phyloP scores from a whole-genome alignment of 1,284 basidiomycete genomes.

The Binderoboletus segoi region DNA sequence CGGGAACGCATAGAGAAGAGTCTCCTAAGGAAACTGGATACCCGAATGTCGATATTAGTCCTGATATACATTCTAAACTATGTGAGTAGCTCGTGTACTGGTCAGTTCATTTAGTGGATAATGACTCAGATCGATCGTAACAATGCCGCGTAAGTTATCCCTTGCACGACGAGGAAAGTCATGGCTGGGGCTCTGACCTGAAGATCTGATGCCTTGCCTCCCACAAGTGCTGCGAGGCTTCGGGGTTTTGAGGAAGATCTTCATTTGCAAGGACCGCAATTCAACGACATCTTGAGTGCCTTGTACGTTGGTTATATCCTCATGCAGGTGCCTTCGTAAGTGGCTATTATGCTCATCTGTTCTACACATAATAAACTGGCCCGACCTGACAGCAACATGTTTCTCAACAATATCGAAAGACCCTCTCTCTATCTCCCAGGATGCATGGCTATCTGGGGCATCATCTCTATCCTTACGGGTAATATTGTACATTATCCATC shows the following conservation, averaged over 20 bases:
- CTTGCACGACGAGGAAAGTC: background rate
- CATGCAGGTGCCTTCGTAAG: constrained; percentile 59
- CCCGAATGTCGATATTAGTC: constrained; percentile 53
- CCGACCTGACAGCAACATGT: constrained; percentile 59
- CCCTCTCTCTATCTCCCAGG: constrained; percentile 76
- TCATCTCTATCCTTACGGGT: constrained; percentile 65
- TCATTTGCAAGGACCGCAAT: constrained; percentile 50
- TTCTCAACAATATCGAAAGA: constrained; percentile 68
- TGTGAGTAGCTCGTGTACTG: constrained; percentile 36
- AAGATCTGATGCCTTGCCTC: constrained; percentile 2
- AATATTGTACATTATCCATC: constrained; percentile 13
- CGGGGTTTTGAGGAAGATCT: constrained; percentile 35
- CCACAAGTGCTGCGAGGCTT: constrained; percentile 30
- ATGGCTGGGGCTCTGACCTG: background rate
- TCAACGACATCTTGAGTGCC: constrained; percentile 71
- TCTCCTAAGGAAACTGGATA: constrained; percentile 41
- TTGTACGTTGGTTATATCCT: constrained; percentile 72
- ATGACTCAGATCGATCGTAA: constrained; percentile 63
- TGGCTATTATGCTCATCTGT: background rate
- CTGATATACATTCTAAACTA: constrained; percentile 61
- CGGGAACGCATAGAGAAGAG: constrained; percentile 16
- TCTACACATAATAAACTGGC: background rate
- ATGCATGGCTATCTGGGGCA: constrained; percentile 77
- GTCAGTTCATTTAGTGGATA: background rate
- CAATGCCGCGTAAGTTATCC: constrained; percentile 56